Evolutionary conservation across 805 yeast genomes (phyloP).

Genomic region (Lachancea kluyveri): DNA sequence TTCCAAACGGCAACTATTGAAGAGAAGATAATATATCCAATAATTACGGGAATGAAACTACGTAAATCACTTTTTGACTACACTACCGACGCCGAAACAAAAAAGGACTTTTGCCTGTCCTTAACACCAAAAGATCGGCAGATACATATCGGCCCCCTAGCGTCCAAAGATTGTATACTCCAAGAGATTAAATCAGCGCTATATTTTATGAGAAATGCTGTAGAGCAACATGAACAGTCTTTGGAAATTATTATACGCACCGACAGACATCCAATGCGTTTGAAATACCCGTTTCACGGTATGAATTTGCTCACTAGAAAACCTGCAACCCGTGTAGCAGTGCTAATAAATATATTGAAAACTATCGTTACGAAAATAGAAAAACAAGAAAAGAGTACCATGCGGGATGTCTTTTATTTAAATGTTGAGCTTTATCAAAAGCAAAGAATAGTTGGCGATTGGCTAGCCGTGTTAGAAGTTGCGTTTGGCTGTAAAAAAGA

Average conservation of each 20-base stretch:
- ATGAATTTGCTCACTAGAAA: constrained; percentile 1
- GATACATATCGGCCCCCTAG: no score
- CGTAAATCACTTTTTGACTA: constrained; percentile 2
- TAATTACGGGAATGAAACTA: no score
- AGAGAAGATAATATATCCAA: no score
- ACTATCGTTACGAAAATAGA: constrained; percentile 9
- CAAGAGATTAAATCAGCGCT: constrained; percentile 14
- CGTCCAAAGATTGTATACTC: no score
- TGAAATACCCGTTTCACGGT: constrained; percentile 12
- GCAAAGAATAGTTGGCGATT: constrained; percentile 39
- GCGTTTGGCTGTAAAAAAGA: constrained; percentile 37
- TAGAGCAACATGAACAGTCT: constrained; percentile 19
- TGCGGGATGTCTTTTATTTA: constrained; percentile 55
- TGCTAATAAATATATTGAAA: constrained; percentile 15
- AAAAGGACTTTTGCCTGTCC: constrained; percentile 9
- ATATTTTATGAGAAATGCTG: constrained; percentile 15
- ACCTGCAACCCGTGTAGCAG: constrained; percentile 10
- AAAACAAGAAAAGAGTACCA: constrained; percentile 14
- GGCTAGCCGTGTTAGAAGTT: constrained; percentile 34
- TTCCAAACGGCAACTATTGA: no score
- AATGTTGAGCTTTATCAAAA: constrained; percentile 47
- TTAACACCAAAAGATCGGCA: no score
- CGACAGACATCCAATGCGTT: constrained; percentile 1
- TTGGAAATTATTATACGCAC: constrained; percentile 7
- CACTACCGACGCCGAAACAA: constrained; percentile 3